Percentiles rank a stretch among this genome's conserved stretches.
These are phyloP conservation scores for Torulaspora maleeae DNA, from an alignment of 805 yeast species.

Conservation along the genomic window DNA sequence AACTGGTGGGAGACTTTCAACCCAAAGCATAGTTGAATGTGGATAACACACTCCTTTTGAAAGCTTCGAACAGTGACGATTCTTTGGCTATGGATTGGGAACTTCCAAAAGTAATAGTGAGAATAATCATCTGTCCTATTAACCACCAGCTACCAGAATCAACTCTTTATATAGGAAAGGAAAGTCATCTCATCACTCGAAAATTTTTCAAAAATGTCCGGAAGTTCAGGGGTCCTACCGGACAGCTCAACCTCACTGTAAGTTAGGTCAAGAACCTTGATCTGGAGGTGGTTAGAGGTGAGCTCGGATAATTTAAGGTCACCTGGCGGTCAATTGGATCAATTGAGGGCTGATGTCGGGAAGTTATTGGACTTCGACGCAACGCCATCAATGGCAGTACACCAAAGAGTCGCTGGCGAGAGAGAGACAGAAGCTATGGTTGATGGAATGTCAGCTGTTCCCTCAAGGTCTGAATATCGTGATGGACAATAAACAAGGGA, in stretches of 20 bases:
- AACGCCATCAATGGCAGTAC: constrained; percentile 75
- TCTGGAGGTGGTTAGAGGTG: not conserved
- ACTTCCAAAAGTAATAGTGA: too few relatives aligned
- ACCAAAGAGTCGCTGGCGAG: constrained; percentile 53
- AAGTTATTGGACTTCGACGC: constrained; percentile 83
- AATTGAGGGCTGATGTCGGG: constrained; percentile 53
- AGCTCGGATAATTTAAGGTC: not conserved
- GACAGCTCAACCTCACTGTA: constrained; percentile 1
- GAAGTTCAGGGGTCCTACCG: constrained; percentile 2
- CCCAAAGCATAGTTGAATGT: constrained; percentile 55
- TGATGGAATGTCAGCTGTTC: constrained; percentile 36
- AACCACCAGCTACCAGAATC: not conserved
- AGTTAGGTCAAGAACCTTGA: not conserved
- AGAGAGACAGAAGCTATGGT: constrained; percentile 41
- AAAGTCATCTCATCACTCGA: constrained; percentile 2
- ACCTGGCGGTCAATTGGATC: not conserved
- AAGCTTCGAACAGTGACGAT: constrained; percentile 67
- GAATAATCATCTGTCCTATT: too few relatives aligned
- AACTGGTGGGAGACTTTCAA: constrained; percentile 78
- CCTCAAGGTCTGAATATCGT: constrained; percentile 35
- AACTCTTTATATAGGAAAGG: constrained; percentile 7
- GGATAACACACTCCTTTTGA: constrained; percentile 43
- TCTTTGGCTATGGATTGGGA: constrained; percentile 64
- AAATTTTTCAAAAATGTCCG: constrained; percentile 8
- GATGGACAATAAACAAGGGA: constrained; percentile 30